Conservation (phyloP, 306 rosid genomes). For the Sesbania bispinosa region DNA sequence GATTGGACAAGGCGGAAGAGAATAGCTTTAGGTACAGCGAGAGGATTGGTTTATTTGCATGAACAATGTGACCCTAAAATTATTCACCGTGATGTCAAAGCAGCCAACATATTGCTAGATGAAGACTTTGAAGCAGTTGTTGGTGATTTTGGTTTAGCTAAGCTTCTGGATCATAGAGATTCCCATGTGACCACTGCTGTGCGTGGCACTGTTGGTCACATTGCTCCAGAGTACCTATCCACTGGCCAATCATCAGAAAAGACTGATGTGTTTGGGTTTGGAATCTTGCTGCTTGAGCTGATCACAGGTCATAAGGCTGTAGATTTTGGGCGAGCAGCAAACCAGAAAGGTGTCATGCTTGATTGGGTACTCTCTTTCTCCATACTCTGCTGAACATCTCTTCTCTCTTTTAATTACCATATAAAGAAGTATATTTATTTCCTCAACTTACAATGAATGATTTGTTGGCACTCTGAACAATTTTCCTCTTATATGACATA, state of each 20-base stretch:
- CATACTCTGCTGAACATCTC: background rate
- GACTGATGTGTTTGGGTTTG: slow-evolving; percentile 96
- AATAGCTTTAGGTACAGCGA: slow-evolving; percentile 95
- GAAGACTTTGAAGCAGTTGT: slow-evolving; percentile 96
- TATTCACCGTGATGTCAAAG: slow-evolving; percentile 97
- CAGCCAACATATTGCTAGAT: slow-evolving; percentile 92
- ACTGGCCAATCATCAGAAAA: slow-evolving; percentile 98
- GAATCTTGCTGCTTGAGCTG: slow-evolving; percentile 92
- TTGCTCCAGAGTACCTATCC: slow-evolving; percentile 92
- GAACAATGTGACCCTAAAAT: slow-evolving; percentile 98
- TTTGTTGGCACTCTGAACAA: background rate
- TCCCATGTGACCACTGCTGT: slow-evolving; percentile 98
- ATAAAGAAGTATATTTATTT: background rate
- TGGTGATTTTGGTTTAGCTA: slow-evolving; percentile 98
- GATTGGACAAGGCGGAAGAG: slow-evolving; percentile 90
- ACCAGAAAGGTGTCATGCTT: slow-evolving; percentile 96
- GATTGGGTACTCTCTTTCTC: slow-evolving; percentile 72
- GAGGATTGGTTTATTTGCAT: slow-evolving; percentile 93
- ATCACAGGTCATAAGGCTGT: slow-evolving; percentile 94
- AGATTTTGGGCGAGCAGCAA: slow-evolving; percentile 91
- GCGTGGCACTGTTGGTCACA: slow-evolving; percentile 97
- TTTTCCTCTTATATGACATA: background rate
- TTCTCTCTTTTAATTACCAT: background rate
- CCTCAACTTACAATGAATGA: background rate
- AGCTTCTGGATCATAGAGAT: slow-evolving; percentile 94